Percentiles rank a stretch among this genome's conserved stretches.
phyloP scores from a whole-genome alignment of 495 filamentous ascomycete genomes.

The Clavariopsis aquatica region DNA sequence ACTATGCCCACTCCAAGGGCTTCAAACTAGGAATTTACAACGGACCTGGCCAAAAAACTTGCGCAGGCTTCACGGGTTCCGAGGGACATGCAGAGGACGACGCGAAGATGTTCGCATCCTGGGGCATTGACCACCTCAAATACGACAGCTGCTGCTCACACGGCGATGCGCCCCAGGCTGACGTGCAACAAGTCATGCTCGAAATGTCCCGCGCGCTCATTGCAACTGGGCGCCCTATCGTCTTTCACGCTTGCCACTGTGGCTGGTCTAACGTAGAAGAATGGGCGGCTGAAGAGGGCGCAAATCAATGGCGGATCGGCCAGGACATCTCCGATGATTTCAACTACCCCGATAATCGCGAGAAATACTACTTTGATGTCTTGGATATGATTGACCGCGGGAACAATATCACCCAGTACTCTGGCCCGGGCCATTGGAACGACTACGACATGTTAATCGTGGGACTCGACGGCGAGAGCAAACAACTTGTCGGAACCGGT shows the following conservation, averaged over 20 bases:
- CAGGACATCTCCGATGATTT: slow-evolving; percentile 35
- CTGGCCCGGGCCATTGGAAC: slow-evolving; percentile 31
- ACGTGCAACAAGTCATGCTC: slow-evolving; percentile 30
- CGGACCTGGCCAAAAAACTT: slow-evolving; percentile 23
- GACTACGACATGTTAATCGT: slow-evolving; percentile 36
- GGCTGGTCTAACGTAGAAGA: slow-evolving; percentile 28
- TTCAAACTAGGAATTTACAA: slow-evolving; percentile 34
- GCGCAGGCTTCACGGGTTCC: slow-evolving; percentile 27
- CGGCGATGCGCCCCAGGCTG: slow-evolving; percentile 17
- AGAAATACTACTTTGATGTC: slow-evolving; percentile 36
- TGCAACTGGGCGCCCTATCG: slow-evolving; percentile 24
- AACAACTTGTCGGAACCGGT: slow-evolving; percentile 30
- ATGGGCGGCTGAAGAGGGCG: slow-evolving; percentile 28
- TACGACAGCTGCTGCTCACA: slow-evolving; percentile 34
- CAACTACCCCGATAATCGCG: slow-evolving; percentile 32
- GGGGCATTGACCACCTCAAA: slow-evolving; percentile 34
- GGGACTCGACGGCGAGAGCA: slow-evolving; percentile 29
- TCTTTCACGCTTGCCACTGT: slow-evolving; percentile 33
- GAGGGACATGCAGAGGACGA: slow-evolving; percentile 26
- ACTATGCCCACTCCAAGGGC: slow-evolving; percentile 32
- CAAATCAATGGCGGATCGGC: slow-evolving; percentile 34
- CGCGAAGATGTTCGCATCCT: slow-evolving; percentile 30
- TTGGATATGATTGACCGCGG: slow-evolving; percentile 34
- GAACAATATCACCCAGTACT: slow-evolving; percentile 22
- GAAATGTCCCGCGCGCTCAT: slow-evolving; percentile 28